These are phyloP conservation scores for Solanum raphanifolium DNA, from an alignment of 257 asterid genomes.

Conservation along the genomic window DNA sequence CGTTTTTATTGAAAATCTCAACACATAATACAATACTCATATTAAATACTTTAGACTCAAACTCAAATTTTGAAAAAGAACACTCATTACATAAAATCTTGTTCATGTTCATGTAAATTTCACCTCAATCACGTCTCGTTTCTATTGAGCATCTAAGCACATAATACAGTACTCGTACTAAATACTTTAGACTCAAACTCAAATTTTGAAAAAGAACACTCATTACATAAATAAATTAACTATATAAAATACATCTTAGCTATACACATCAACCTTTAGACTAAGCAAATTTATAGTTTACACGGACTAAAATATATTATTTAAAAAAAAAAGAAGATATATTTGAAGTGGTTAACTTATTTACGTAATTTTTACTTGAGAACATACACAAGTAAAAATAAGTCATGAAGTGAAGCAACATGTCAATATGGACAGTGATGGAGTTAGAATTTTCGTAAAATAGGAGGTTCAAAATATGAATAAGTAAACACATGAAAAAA, in stretches of 20 bases:
- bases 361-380: background rate
- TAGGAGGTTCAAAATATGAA: background rate
- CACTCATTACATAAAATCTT: background rate
- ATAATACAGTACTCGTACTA: accelerated
- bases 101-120: too few species aligned
- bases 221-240: background rate
- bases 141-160: too few species aligned
- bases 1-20: background rate
- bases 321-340: too few species aligned
- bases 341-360: too few species aligned
- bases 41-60: background rate
- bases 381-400: background rate
- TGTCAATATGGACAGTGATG: accelerated
- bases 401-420: background rate
- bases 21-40: background rate
- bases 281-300: background rate
- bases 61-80: background rate
- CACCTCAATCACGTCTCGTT: too few species aligned
- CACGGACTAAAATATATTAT: too few species aligned
- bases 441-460: background rate
- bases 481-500: background rate
- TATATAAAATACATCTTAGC: background rate
- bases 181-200: background rate
- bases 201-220: background rate
- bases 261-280: background rate